Evolutionary conservation across 139 green algal genomes (phyloP), one percentile per base, ranked within the genome.

Genomic region (Chara braunii): DNA sequence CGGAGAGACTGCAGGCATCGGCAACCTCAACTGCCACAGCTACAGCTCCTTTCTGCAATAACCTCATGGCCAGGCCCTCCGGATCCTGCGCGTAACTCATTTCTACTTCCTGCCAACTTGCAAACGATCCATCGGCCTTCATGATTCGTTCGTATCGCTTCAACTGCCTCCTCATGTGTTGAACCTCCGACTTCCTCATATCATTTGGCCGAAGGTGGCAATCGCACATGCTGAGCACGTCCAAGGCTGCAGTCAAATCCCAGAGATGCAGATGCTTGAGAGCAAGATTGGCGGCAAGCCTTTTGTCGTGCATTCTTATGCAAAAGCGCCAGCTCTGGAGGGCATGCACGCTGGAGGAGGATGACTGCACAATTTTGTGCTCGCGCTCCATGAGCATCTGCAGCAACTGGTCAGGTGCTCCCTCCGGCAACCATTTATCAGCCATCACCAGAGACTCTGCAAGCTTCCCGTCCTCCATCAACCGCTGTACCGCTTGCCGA

Each of bases 361-460:
- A n/a, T 14, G 14, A 14, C 50, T 59, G 14, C 14, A 31, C 53
- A 5, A 7, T 32, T 35, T 7, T 63, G 40, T 14, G 29, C 40
- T 32, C 53, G n/a, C 68, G 26, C 31, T 71, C 61, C 8, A 71
- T 70, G n/a, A 71, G 14, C 18, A 44, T 31, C 14, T 30, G 33
- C 51, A 73, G 53, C 53, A 73, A 37, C 11, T 70, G 31, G 61
- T 73, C 64, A 48, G 64, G 64, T 18, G 64, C 64, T 22, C 64
- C 64, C 35, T 57, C 28, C 26, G 33, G 56, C n/a, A 71, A 28
- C 30, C 54, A 72, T 33, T 60, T 73, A 56, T 73, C 64, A 2
- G 64, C 52, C 53, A 73, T 37, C 28, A 40, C 54, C 23, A 73
- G 30, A 24, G 64, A 53, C 2, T 73, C 64, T 59, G 18, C 7